These are phyloP conservation scores for Fusarium anguioides DNA, from an alignment of 2,329 filamentous ascomycete species.

Conservation along the genomic window DNA sequence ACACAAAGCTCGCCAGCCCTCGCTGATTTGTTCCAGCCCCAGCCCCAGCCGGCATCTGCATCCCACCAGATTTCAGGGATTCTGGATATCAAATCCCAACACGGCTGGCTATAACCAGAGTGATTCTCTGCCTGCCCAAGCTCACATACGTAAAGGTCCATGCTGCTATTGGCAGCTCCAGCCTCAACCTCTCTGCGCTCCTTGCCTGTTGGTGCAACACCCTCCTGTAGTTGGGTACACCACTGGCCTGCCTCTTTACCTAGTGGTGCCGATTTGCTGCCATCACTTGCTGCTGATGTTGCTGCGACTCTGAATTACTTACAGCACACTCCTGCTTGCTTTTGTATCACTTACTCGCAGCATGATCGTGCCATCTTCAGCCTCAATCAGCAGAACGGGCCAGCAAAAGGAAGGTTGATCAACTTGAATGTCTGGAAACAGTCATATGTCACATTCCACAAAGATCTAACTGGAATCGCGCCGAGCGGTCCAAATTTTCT, in stretches of 20 bases:
- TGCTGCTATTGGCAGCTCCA: constrained; percentile 31
- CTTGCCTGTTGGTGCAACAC: constrained; percentile 28
- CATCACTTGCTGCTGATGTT: constrained; percentile 11
- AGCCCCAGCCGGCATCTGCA: too few species aligned
- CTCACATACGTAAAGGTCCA: not conserved
- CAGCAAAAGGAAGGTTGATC: constrained; percentile 27
- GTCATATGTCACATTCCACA: constrained; percentile 60
- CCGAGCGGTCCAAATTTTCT: constrained; percentile 33
- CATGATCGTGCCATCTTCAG: constrained; percentile 26
- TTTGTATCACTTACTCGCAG: constrained; percentile 34
- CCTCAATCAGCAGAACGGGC: constrained; percentile 17
- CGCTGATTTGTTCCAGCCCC: constrained; percentile 24
- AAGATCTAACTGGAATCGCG: constrained; percentile 58
- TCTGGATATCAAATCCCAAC: constrained; percentile 1
- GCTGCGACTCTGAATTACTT: constrained; percentile 11
- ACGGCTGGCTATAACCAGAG: not conserved
- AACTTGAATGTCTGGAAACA: constrained; percentile 52
- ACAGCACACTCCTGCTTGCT: constrained; percentile 12
- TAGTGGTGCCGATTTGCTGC: constrained; percentile 20
- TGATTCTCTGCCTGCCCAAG: constrained; percentile 3
- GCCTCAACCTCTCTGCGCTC: constrained; percentile 18
- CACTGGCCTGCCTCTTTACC: constrained; percentile 25
- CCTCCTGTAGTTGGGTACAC: constrained; percentile 27
- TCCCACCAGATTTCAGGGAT: constrained; percentile 24
- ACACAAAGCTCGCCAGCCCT: constrained; percentile 26